These are phyloP conservation scores for Thalia dealbata DNA, from an alignment of 176 grass and related monocot genomes.

Conservation along the genomic window DNA sequence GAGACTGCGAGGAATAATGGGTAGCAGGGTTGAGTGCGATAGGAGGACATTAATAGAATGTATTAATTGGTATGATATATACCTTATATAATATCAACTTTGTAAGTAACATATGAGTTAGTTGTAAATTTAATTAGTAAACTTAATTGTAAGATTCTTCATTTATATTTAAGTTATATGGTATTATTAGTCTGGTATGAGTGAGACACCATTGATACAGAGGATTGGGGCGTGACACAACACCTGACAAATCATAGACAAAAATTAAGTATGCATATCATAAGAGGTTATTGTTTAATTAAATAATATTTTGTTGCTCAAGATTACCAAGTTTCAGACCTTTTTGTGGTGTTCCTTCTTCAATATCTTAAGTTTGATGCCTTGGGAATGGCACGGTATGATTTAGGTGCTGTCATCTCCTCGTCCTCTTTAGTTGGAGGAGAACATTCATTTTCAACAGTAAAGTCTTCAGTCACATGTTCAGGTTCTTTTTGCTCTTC, in stretches of 20 bases:
- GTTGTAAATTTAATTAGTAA: too few relatives aligned
- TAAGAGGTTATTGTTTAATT: neutral
- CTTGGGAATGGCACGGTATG: constrained; percentile 45
- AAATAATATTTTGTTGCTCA: neutral
- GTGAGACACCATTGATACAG: too few relatives aligned
- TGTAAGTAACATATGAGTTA: too few relatives aligned
- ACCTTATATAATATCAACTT: too few relatives aligned
- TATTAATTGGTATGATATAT: too few relatives aligned
- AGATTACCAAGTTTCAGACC: constrained; percentile 27
- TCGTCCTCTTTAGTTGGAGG: constrained; percentile 58
- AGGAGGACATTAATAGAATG: too few relatives aligned
- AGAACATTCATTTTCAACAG: constrained; percentile 47
- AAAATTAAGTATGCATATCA: constrained; percentile 8
- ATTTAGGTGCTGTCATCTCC: constrained; percentile 40
- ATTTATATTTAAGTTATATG: too few relatives aligned
- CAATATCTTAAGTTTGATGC: constrained; percentile 37
- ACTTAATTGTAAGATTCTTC: too few relatives aligned
- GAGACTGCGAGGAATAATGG: too few relatives aligned
- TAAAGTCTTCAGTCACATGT: constrained; percentile 58
- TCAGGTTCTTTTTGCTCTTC: constrained; percentile 48
- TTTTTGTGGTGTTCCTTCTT: constrained; percentile 74
- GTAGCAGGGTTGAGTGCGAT: too few relatives aligned
- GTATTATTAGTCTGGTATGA: too few relatives aligned
- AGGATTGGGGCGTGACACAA: too few relatives aligned
- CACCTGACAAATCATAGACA: constrained; percentile 46